Percentiles rank a stretch among this genome's conserved stretches.
Evolutionary conservation across 2,329 filamentous ascomycete genomes (phyloP).

Genomic region (Arthrobotrys musiformis): DNA sequence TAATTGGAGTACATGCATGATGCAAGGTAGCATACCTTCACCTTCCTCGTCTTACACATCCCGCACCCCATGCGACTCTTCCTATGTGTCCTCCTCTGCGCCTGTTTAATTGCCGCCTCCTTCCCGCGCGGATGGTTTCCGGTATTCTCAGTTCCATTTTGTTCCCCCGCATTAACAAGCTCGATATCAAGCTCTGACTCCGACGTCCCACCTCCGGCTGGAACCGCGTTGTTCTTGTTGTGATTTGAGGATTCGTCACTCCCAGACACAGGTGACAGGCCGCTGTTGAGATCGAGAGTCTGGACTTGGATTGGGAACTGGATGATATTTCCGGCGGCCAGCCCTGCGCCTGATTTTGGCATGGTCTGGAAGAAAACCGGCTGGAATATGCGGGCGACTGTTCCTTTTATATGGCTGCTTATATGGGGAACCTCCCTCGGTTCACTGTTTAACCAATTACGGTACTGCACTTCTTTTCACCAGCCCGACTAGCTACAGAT

Average conservation of each 20-base stretch:
- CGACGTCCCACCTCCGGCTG: constrained; percentile 1
- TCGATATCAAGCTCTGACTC: constrained; percentile 37
- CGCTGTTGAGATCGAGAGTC: constrained; percentile 2
- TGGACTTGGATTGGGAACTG: constrained; percentile 37
- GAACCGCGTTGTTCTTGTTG: neutral
- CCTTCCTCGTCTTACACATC: constrained; percentile 53
- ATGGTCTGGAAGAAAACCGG: constrained; percentile 1
- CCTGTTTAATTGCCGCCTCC: constrained; percentile 41
- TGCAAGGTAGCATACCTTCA: constrained; percentile 42
- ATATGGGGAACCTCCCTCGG: neutral
- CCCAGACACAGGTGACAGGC: neutral
- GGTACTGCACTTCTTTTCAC: neutral
- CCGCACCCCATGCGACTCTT: constrained; percentile 52
- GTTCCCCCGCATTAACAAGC: neutral
- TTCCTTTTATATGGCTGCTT: constrained; percentile 1
- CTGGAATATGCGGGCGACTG: neutral
- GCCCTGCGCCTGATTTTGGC: constrained; percentile 21
- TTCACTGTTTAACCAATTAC: neutral
- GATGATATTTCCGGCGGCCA: constrained; percentile 1
- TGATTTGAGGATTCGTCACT: neutral
- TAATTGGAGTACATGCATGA: constrained; percentile 11
- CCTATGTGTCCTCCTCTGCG: constrained; percentile 47
- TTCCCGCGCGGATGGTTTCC: constrained; percentile 17
- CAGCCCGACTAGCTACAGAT: neutral
- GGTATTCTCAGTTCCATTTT: neutral